Conservation (phyloP, 139 green algal genomes). For the Tetradesmus lagerheimii region DNA sequence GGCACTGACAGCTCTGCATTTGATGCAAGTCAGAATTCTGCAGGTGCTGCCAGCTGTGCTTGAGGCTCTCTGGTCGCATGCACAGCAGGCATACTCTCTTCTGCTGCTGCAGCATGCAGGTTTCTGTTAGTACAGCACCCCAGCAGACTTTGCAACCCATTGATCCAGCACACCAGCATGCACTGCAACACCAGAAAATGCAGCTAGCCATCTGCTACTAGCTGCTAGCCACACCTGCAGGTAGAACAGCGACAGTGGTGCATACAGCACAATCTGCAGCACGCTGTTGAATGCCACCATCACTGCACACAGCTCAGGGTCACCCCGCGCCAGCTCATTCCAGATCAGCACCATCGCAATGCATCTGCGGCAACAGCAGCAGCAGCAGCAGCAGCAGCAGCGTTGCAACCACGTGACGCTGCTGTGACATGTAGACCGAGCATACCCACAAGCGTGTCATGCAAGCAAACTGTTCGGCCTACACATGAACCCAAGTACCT, state of each 20-base stretch:
- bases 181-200: neutral
- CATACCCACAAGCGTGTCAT: no score
- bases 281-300: conserved; percentile 68
- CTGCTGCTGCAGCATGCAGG: neutral
- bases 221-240: conserved; percentile 51
- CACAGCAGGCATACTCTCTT: no score
- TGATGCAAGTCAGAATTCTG: no score
- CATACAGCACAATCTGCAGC: conserved; percentile 70
- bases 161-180: neutral
- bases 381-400: conserved; percentile 19
- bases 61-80: no score
- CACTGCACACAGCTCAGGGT: conserved; percentile 64
- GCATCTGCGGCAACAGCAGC: conserved; percentile 50
- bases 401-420: neutral
- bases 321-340: conserved; percentile 65
- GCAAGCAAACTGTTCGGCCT: no score
- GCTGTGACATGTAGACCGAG: no score
- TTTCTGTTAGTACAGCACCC: neutral
- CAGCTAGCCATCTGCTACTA: neutral
- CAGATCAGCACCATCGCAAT: conserved; percentile 76
- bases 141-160: neutral
- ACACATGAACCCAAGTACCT: no score
- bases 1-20: no score
- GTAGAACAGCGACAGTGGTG: conserved; percentile 56
- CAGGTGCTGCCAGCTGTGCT: no score